These are phyloP conservation scores for Dactylonectria estremocensis DNA, from an alignment of 2,329 filamentous ascomycete genomes.

Conservation along the genomic window DNA sequence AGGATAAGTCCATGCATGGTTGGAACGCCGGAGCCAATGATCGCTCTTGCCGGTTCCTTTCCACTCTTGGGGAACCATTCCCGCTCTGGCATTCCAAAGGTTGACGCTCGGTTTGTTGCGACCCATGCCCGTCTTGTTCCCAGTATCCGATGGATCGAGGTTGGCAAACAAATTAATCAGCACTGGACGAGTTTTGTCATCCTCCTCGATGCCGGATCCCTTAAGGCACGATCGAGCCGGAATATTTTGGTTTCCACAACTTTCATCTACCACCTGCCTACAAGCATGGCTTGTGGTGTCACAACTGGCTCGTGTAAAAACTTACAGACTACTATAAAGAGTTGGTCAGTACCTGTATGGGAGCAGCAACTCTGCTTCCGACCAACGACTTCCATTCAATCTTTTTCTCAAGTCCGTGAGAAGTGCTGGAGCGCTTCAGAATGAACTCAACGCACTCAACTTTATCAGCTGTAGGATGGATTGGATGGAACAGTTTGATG, in stretches of 20 bases:
- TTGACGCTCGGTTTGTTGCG: conserved; percentile 50
- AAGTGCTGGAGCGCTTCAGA: conserved; percentile 23
- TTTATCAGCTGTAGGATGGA: no score
- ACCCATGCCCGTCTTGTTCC: conserved; percentile 47
- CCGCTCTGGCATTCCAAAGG: conserved; percentile 40
- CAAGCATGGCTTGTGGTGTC: conserved; percentile 23
- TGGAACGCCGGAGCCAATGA: background rate
- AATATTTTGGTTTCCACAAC: background rate
- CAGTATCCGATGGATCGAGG: conserved; percentile 47
- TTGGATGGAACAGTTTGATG: no score
- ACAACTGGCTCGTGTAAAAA: background rate
- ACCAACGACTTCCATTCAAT: conserved; percentile 50
- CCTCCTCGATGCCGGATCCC: background rate
- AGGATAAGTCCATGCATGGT: conserved; percentile 8
- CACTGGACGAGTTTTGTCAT: background rate
- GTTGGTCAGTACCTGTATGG: conserved; percentile 25
- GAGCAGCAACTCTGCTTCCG: background rate
- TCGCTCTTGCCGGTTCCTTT: conserved; percentile 43
- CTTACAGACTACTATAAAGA: conserved; percentile 14
- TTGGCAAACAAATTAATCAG: conserved; percentile 35
- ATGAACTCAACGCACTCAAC: conserved; percentile 49
- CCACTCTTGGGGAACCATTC: conserved; percentile 53
- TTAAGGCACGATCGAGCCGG: background rate
- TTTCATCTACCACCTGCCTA: conserved; percentile 5
- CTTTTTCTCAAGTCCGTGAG: conserved; percentile 49